Evolutionary conservation across 176 grass and related monocot genomes (phyloP).

Genomic region (Rhynchospora tenuis): DNA sequence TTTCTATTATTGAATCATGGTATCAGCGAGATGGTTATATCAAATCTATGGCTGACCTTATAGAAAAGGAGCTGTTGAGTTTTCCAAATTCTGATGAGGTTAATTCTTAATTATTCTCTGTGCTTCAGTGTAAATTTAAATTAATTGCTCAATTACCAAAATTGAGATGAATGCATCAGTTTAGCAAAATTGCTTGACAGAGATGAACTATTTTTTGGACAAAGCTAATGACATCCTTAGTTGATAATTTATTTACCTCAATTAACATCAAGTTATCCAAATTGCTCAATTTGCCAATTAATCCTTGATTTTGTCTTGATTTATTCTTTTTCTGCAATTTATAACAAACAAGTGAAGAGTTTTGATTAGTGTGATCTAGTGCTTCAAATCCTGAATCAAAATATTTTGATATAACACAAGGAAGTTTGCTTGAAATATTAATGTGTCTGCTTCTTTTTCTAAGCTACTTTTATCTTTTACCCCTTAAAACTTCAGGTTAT

Average conservation of each 20-base stretch:
- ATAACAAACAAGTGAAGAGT: neutral
- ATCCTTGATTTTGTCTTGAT: neutral
- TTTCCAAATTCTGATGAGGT: conserved; percentile 84
- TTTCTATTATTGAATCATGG: conserved; percentile 94
- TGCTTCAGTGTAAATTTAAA: neutral
- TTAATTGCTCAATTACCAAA: too few species aligned
- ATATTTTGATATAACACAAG: neutral
- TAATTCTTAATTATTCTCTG: neutral
- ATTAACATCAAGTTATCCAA: neutral
- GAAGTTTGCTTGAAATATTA: neutral
- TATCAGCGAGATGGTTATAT: conserved; percentile 92
- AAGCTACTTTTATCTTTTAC: conserved; percentile 15
- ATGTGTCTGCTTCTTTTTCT: neutral
- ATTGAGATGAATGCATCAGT: neutral
- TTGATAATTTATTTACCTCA: neutral
- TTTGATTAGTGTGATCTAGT: neutral
- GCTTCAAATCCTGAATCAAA: neutral
- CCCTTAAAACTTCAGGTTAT: conserved; percentile 53
- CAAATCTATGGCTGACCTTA: conserved; percentile 89
- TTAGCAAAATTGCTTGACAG: neutral
- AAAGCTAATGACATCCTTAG: neutral
- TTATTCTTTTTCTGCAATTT: conserved; percentile 9
- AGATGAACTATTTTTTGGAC: neutral
- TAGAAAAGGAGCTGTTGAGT: conserved; percentile 54
- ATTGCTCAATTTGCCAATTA: neutral